Base-by-base conservation (phyloP, 768 basidiomycete species). In the Boletus sp. region DNA sequence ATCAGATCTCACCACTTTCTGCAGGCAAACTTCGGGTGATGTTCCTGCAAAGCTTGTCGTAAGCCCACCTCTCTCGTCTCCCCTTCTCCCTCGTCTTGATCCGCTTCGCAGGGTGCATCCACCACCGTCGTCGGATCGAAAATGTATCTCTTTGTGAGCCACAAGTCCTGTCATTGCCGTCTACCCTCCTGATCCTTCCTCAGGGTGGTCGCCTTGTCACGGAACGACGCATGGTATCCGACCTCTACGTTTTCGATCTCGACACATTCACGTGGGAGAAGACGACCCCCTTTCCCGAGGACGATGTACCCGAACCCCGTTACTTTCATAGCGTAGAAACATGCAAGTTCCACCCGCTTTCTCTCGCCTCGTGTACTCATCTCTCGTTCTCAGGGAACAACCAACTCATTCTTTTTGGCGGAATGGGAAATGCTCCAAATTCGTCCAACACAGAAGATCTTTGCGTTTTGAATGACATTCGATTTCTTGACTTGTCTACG, bases 241-340 rank as follows among this genome's bases (percentile, higher is more conserved):
- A 95, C 75, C 82, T 99, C 64, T 98, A 94, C 75, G 78, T 85
- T 39, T 93, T 98, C 70, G 89, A 98, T 76, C 77, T 98, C 61
- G 78, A 85, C 53, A 85, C 87, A 2, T 87, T 90, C 66, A 73
- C 77, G 11, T 99, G 97, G 97, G 82, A 87, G 64, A 85, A 79
- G 67, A 68, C 94, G 9, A 72, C 75, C 2, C 77, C 83, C 17
- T 77, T 76, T 52, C 76, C 80, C 2, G 88, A 87, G 54, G 89
- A 90, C 63, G 80, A 86, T 48, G 75, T 86, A 10, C 94, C 96
- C 0, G 79, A 83, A 47, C 83, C 94, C 28, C 85, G 97, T 41
- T 99, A 99, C 71, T 99, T 99, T 69, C 97, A 99, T 74, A 92
- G 89, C 59, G 83, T 92, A 12, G 94, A 97, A 73, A 74, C 86